Conservation (phyloP, 2,329 filamentous ascomycete genomes). For the Chaetomiaceae sp. region DNA sequence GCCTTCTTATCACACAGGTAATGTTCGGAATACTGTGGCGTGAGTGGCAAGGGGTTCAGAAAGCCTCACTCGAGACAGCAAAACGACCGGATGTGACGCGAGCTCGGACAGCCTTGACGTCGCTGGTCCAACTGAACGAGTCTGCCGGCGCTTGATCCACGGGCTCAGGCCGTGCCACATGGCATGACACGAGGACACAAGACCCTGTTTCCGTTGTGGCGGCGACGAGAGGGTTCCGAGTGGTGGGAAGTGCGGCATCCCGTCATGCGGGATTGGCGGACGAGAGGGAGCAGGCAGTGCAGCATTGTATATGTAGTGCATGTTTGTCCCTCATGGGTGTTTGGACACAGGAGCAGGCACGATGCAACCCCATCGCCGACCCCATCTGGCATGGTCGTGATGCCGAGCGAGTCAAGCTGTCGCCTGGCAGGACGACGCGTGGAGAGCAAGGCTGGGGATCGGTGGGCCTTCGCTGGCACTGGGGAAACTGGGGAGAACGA, state of each 20-base stretch:
- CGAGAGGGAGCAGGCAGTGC: constrained; percentile 15
- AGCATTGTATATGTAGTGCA: no score
- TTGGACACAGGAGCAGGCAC: constrained; percentile 16
- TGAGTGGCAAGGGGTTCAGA: no score
- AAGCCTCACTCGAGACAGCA: no score
- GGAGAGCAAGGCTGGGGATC: no score
- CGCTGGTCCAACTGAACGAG: not conserved
- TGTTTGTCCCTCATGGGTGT: no score
- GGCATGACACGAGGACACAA: constrained; percentile 13
- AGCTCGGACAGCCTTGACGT: constrained; percentile 2
- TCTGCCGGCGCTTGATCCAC: constrained; percentile 1
- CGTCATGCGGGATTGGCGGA: constrained; percentile 15
- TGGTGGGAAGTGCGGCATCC: constrained; percentile 12
- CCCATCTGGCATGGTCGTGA: constrained; percentile 16
- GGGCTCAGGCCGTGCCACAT: constrained; percentile 22
- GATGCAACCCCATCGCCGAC: constrained; percentile 16
- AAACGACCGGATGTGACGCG: not conserved
- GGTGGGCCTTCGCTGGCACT: not conserved
- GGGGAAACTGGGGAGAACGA: not conserved
- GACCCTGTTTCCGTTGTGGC: not conserved
- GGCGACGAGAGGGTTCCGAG: not conserved
- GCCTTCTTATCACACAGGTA: no score
- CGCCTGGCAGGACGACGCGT: not conserved
- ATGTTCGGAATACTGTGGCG: no score
- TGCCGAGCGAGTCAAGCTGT: constrained; percentile 11